Percentiles rank a stretch among this genome's conserved stretches.
Conservation (phyloP, 164 flowering plant genomes). For the Stephania japonica region DNA sequence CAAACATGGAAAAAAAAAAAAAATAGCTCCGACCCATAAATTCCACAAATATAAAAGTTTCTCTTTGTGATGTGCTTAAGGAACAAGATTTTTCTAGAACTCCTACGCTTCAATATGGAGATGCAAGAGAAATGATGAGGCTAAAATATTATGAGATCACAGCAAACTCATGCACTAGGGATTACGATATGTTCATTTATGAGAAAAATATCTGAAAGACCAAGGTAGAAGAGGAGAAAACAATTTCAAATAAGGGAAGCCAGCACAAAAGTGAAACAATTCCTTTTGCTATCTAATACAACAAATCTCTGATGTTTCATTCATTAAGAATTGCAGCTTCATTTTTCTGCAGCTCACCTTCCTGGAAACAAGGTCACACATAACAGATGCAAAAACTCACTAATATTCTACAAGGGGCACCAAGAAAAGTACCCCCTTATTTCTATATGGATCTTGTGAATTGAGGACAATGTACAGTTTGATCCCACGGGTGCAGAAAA, state of each 20-base stretch:
- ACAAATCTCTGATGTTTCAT: neutral
- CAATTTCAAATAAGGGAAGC: neutral
- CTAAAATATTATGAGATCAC: neutral
- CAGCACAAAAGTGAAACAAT: neutral
- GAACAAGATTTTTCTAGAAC: neutral
- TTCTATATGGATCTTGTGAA: too few relatives aligned
- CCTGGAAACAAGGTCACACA: neutral
- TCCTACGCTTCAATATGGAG: neutral
- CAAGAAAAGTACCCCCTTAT: too few relatives aligned
- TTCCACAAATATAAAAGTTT: neutral
- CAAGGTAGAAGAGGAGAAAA: neutral
- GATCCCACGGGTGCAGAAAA: too few relatives aligned
- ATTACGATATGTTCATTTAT: neutral
- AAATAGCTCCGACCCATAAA: neutral
- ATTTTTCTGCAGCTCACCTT: neutral
- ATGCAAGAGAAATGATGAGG: neutral
- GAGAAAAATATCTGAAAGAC: neutral
- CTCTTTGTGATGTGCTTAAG: neutral
- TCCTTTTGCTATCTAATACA: neutral
- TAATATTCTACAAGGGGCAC: too few relatives aligned
- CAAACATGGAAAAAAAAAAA: neutral
- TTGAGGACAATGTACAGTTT: too few relatives aligned
- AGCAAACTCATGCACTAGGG: constrained; percentile 29
- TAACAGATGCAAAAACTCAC: too few relatives aligned
- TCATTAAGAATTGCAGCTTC: neutral